These are phyloP conservation scores for Ilex asprella DNA, from an alignment of 257 asterid genomes.

Conservation along the genomic window DNA sequence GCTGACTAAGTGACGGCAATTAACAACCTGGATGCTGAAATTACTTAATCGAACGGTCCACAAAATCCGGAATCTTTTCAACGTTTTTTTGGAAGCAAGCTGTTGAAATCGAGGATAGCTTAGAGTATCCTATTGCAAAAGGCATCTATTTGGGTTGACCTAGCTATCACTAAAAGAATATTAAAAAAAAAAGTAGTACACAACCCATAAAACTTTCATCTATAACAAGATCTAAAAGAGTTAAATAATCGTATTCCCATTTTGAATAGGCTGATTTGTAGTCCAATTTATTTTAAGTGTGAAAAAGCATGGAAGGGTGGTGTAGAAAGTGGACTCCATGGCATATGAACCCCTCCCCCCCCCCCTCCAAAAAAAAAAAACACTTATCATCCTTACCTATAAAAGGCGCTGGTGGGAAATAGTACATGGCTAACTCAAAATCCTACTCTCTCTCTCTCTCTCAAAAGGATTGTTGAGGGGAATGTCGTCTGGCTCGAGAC, in stretches of 20 bases:
- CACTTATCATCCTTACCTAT: not conserved
- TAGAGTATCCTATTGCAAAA: too few relatives aligned
- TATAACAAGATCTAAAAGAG: not conserved
- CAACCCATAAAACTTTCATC: not conserved
- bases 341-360: constrained; percentile 13
- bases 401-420: not conserved
- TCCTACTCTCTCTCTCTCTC: not conserved
- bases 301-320: constrained; percentile 5
- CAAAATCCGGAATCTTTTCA: not conserved
- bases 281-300: not conserved
- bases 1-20: not conserved
- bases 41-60: not conserved
- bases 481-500: constrained; percentile 8
- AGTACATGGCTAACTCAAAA: not conserved
- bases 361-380: constrained; percentile 28
- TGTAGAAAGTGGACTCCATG: constrained; percentile 29
- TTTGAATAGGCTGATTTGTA: too few relatives aligned
- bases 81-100: not conserved
- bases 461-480: not conserved
- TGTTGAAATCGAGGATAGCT: not conserved
- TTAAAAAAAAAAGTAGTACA: too few relatives aligned
- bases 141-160: not conserved
- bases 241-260: constrained; percentile 2
- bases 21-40: not conserved
- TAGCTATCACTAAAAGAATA: not conserved